Evolutionary conservation across 768 basidiomycete species (phyloP).

Genomic region (Lactarius trivialis): DNA sequence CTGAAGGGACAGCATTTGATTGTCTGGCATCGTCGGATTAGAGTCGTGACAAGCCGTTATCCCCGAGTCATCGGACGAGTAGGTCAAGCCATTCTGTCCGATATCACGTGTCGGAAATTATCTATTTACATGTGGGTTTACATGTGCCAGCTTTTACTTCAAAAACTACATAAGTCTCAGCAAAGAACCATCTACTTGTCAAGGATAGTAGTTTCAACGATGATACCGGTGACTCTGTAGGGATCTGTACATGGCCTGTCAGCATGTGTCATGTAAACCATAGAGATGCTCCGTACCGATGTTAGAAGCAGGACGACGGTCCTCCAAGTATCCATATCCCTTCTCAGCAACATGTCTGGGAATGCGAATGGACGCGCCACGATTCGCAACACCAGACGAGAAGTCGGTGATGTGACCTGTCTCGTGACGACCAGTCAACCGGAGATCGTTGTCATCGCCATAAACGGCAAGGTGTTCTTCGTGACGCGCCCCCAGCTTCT

Average conservation of each 20-base stretch:
- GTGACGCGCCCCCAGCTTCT: slow-evolving; percentile 87
- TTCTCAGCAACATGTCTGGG: slow-evolving; percentile 89
- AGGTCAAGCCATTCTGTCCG: too few relatives aligned
- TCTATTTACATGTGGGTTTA: not conserved
- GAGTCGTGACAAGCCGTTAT: not conserved
- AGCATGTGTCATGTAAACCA: not conserved
- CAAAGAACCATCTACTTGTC: slow-evolving; percentile 39
- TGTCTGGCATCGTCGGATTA: slow-evolving; percentile 15
- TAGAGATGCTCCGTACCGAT: slow-evolving; percentile 55
- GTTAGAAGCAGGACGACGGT: slow-evolving; percentile 96
- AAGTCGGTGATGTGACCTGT: slow-evolving; percentile 90
- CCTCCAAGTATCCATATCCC: slow-evolving; percentile 94
- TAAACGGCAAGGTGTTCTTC: slow-evolving; percentile 95
- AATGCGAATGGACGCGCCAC: slow-evolving; percentile 94
- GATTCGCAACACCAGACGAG: slow-evolving; percentile 94
- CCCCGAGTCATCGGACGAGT: too few relatives aligned
- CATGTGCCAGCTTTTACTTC: not conserved
- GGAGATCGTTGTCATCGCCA: slow-evolving; percentile 95
- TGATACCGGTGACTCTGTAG: slow-evolving; percentile 87
- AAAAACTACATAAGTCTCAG: not conserved
- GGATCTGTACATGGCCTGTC: slow-evolving; percentile 51
- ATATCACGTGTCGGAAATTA: not conserved
- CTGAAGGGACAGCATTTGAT: slow-evolving; percentile 26
- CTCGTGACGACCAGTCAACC: slow-evolving; percentile 95
- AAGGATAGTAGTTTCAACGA: slow-evolving; percentile 81